Evolutionary conservation across 2,329 filamentous ascomycete genomes (phyloP).

Genomic region (Sclerotiophoma versabilis): DNA sequence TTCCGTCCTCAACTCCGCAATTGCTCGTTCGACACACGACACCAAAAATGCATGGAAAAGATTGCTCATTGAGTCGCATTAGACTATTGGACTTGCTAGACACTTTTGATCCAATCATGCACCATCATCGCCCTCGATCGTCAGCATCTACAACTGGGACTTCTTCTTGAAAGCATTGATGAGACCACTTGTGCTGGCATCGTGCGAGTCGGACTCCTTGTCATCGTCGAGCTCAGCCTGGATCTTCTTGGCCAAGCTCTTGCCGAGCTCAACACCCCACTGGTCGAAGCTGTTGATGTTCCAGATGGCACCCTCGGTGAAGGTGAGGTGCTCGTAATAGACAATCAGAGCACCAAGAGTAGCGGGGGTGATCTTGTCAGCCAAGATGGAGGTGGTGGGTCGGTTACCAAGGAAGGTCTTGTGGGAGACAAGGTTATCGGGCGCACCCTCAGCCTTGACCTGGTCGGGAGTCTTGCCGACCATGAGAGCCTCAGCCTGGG

Average conservation of each 20-base stretch:
- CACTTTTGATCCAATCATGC: slow-evolving; percentile 6
- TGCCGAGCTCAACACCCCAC: slow-evolving; percentile 98
- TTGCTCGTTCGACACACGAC: background rate
- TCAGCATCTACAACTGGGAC: slow-evolving; percentile 42
- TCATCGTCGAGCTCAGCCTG: slow-evolving; percentile 78
- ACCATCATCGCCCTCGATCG: slow-evolving; percentile 1
- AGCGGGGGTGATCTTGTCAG: slow-evolving; percentile 90
- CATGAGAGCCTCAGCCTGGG: slow-evolving; percentile 88
- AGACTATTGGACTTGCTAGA: slow-evolving; percentile 7
- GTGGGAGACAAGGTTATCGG: slow-evolving; percentile 85
- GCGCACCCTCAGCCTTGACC: slow-evolving; percentile 76
- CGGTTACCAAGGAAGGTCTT: slow-evolving; percentile 99
- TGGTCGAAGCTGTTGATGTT: slow-evolving; percentile 99
- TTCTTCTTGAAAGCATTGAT: slow-evolving; percentile 92
- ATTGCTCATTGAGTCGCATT: slow-evolving; percentile 9
- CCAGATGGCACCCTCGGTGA: slow-evolving; percentile 97
- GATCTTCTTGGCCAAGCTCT: slow-evolving; percentile 81
- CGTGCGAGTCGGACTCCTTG: slow-evolving; percentile 77
- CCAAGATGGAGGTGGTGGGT: slow-evolving; percentile 92
- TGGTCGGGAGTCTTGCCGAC: slow-evolving; percentile 85
- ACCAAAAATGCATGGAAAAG: background rate
- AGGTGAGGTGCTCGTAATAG: slow-evolving; percentile 99
- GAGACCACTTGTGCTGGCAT: slow-evolving; percentile 85
- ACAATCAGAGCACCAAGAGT: slow-evolving; percentile 94
- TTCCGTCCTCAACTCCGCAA: slow-evolving; percentile 7